Conservation (phyloP, 805 yeast species). For the Monosporozyma aerobia region DNA sequence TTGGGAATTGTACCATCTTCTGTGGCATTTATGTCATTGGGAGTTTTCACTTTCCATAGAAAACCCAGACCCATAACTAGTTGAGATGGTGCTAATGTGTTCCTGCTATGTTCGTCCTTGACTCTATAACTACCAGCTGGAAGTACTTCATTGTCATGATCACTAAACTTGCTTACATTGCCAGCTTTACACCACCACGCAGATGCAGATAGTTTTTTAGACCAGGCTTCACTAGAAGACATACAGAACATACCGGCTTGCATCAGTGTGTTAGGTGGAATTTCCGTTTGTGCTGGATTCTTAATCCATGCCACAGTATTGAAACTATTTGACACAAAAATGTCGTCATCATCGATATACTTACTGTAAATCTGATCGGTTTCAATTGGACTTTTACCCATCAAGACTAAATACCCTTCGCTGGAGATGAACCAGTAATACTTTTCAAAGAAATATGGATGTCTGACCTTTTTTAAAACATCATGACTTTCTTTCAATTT, state of each 20-base stretch:
- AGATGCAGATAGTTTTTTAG: slow-evolving; percentile 66
- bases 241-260: slow-evolving; percentile 88
- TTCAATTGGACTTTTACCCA: slow-evolving; percentile 78
- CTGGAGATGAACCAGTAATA: slow-evolving; percentile 89
- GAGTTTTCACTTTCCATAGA: slow-evolving; percentile 57
- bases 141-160: slow-evolving; percentile 40
- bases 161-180: slow-evolving; percentile 62
- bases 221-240: slow-evolving; percentile 84
- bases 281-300: slow-evolving; percentile 63
- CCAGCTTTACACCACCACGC: slow-evolving; percentile 77
- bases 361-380: slow-evolving; percentile 71
- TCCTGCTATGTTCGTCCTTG: slow-evolving; percentile 43
- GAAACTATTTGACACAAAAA: slow-evolving; percentile 66
- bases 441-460: slow-evolving; percentile 87
- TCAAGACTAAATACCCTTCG: slow-evolving; percentile 78
- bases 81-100: slow-evolving; percentile 67
- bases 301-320: slow-evolving; percentile 70
- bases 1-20: background rate
- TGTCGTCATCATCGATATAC: slow-evolving; percentile 65
- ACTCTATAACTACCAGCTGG: slow-evolving; percentile 54
- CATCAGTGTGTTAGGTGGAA: slow-evolving; percentile 78
- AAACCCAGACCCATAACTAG: slow-evolving; percentile 85
- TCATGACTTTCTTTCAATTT: slow-evolving; percentile 50
- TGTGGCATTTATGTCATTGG: slow-evolving; percentile 5
- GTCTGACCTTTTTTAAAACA: slow-evolving; percentile 48